These are phyloP conservation scores for Pterocarpus santalinus DNA, from an alignment of 306 rosid genomes.

Conservation along the genomic window DNA sequence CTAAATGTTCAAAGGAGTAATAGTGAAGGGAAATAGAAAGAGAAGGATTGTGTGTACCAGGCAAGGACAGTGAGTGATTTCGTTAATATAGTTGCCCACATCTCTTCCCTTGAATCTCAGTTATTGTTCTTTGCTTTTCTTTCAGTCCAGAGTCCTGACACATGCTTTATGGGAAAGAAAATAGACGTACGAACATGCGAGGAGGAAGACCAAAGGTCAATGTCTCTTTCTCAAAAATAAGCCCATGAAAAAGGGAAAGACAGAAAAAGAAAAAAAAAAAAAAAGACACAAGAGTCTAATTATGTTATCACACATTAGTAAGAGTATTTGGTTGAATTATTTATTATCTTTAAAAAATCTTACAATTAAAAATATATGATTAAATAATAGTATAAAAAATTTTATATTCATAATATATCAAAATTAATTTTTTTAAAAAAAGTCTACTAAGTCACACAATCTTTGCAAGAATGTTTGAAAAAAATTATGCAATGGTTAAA, in stretches of 20 bases:
- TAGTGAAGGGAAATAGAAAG: not conserved
- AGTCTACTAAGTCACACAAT: too few species aligned
- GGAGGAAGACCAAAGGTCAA: slow-evolving; percentile 35
- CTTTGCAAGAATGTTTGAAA: too few species aligned
- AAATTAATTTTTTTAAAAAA: too few species aligned
- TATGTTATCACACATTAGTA: too few species aligned
- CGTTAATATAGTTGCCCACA: slow-evolving; percentile 50
- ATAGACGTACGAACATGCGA: not conserved
- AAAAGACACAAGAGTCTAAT: too few species aligned
- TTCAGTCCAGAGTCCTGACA: not conserved
- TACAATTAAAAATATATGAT: too few species aligned
- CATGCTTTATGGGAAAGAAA: not conserved
- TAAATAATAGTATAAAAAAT: too few species aligned
- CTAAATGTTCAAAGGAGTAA: not conserved
- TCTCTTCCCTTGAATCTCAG: slow-evolving; percentile 26
- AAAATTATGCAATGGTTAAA: too few species aligned
- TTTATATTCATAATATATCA: too few species aligned
- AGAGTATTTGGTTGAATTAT: too few species aligned
- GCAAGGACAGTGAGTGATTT: slow-evolving; percentile 53
- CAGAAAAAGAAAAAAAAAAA: too few species aligned
- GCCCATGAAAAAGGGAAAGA: not conserved
- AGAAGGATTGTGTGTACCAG: slow-evolving; percentile 48
- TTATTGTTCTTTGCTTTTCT: not conserved
- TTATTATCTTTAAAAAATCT: too few species aligned
- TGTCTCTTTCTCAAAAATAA: not conserved